Percentiles rank a stretch among this genome's conserved stretches.
Evolutionary conservation across 768 basidiomycete species (phyloP).

Genomic region (Amanita polypyramis): DNA sequence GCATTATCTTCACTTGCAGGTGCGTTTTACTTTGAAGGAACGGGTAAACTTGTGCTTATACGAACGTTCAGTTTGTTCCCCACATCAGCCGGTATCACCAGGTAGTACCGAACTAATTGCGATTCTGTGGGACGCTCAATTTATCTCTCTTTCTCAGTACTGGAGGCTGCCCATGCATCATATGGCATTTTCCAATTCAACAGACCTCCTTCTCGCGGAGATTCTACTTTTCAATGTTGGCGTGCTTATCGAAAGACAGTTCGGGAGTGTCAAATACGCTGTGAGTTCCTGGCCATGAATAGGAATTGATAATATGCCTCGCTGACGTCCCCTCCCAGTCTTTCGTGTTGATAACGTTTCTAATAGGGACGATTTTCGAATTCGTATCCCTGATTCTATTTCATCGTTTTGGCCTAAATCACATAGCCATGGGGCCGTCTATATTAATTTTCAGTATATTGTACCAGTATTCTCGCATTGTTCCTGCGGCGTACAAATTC

Average conservation of each 20-base stretch:
- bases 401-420: constrained; percentile 58
- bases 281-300: constrained; percentile 30
- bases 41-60: constrained; percentile 9
- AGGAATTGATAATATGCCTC: not conserved
- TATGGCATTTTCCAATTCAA: constrained; percentile 72
- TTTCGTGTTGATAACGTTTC: constrained; percentile 56
- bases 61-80: constrained; percentile 52
- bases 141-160: constrained; percentile 41
- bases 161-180: constrained; percentile 76
- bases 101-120: constrained; percentile 29
- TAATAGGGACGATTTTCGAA: constrained; percentile 59
- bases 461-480: constrained; percentile 73
- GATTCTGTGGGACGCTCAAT: constrained; percentile 21
- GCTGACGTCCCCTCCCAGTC: constrained; percentile 38
- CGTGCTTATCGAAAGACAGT: constrained; percentile 70
- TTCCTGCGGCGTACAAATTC: constrained; percentile 69
- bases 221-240: constrained; percentile 64
- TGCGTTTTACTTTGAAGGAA: constrained; percentile 18
- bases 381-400: constrained; percentile 56
- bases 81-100: constrained; percentile 88
- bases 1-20: constrained; percentile 82
- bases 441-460: constrained; percentile 68
- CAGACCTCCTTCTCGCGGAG: constrained; percentile 72
- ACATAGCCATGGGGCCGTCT: constrained; percentile 69
- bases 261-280: constrained; percentile 82